Evolutionary conservation across 768 basidiomycete genomes (phyloP).

Genomic region (Mycena rosella): DNA sequence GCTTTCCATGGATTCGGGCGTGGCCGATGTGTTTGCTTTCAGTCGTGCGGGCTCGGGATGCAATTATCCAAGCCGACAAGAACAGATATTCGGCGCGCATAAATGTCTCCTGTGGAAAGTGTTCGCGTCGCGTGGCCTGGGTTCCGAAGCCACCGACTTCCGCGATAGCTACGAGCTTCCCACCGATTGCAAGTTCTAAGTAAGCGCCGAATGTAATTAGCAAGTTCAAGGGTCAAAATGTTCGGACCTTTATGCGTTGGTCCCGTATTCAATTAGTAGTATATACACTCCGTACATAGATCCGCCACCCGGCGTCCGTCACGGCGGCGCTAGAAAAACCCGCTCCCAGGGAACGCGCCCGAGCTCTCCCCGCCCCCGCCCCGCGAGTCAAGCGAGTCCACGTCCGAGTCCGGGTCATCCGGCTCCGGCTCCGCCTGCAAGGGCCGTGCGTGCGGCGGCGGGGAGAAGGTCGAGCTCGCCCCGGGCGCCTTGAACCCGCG

Average conservation of each 20-base stretch:
- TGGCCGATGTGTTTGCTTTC: too few species aligned
- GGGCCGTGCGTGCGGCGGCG: not conserved
- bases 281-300: not conserved
- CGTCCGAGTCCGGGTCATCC: constrained; percentile 31
- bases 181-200: too few species aligned
- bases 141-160: not conserved
- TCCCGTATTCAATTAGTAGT: not conserved
- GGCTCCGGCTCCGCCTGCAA: not conserved
- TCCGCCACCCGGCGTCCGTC: not conserved
- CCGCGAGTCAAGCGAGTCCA: constrained; percentile 34
- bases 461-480: too few species aligned
- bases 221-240: too few species aligned
- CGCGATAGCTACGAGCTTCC: too few species aligned
- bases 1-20: too few species aligned
- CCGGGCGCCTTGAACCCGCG: constrained; percentile 31
- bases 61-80: constrained; percentile 9
- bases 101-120: constrained; percentile 5
- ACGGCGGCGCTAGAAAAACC: constrained; percentile 1
- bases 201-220: too few species aligned
- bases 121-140: not conserved
- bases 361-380: constrained; percentile 36
- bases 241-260: too few species aligned
- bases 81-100: not conserved
- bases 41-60: constrained; percentile 8
- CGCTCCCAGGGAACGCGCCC: constrained; percentile 34